A percentile compares a stretch with the other conserved stretches of the same genome.
phyloP scores from a whole-genome alignment of 2,329 filamentous ascomycete genomes.

The Cryphonectria carpinicola region DNA sequence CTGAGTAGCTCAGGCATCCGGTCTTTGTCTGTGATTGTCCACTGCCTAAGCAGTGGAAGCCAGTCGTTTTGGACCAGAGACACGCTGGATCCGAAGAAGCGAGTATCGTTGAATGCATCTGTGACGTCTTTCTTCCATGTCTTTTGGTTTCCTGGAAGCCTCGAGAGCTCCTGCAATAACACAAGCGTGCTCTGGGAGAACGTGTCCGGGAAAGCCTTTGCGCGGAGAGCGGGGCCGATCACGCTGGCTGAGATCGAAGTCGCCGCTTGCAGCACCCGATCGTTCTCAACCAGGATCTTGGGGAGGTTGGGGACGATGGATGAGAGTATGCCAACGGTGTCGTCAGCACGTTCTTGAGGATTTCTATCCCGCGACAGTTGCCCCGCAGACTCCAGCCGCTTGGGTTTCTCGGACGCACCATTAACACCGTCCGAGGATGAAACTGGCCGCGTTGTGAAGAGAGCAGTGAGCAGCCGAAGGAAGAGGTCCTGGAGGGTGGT shows the following conservation, averaged over 20 bases:
- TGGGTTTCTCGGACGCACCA: slow-evolving; percentile 44
- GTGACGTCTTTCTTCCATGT: slow-evolving; percentile 90
- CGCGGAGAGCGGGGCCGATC: slow-evolving; percentile 79
- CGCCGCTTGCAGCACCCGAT: slow-evolving; percentile 79
- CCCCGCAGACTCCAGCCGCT: slow-evolving; percentile 40
- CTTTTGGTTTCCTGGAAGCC: slow-evolving; percentile 80
- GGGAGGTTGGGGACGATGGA: slow-evolving; percentile 79
- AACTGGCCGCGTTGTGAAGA: slow-evolving; percentile 86
- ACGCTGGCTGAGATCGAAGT: slow-evolving; percentile 82
- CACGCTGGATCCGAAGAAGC: slow-evolving; percentile 77
- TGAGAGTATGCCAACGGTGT: slow-evolving; percentile 79
- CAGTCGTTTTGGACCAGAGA: slow-evolving; percentile 72
- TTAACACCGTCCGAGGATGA: slow-evolving; percentile 63
- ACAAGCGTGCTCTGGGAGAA: slow-evolving; percentile 72
- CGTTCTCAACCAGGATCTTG: slow-evolving; percentile 82
- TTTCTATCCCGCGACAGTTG: slow-evolving; percentile 39
- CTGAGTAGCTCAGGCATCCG: slow-evolving; percentile 79
- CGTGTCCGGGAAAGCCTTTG: slow-evolving; percentile 85
- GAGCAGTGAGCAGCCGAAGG: slow-evolving; percentile 83
- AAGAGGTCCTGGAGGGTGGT: slow-evolving; percentile 74
- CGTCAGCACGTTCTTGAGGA: slow-evolving; percentile 62
- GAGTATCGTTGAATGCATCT: slow-evolving; percentile 88
- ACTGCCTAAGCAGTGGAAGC: slow-evolving; percentile 83
- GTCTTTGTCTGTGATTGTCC: slow-evolving; percentile 85
- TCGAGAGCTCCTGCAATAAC: slow-evolving; percentile 76